Evolutionary conservation across 2,329 filamentous ascomycete species (phyloP).

Genomic region (Orbilia blumenaviensis): DNA sequence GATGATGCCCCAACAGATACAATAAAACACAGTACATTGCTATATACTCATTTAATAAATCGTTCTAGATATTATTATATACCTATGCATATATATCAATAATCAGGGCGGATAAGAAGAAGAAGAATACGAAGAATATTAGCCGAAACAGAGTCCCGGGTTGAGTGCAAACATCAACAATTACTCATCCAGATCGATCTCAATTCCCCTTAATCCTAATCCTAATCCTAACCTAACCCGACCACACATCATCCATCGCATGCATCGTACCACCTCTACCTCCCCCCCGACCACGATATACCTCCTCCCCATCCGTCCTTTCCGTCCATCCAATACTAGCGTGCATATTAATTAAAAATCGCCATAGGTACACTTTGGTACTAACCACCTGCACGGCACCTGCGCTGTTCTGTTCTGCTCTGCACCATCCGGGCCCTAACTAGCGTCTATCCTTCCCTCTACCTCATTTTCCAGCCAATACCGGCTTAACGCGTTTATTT

Average conservation of each 20-base stretch:
- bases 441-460: neutral
- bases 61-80: no score
- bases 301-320: neutral
- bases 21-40: no score
- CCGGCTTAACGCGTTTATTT: neutral
- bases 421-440: neutral
- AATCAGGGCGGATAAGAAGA: no score
- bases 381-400: neutral
- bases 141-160: neutral
- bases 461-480: neutral
- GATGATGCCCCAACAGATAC: no score
- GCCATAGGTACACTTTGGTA: no score
- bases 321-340: neutral
- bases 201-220: neutral
- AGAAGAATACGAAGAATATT: no score
- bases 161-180: neutral
- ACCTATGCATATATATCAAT: no score
- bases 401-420: neutral
- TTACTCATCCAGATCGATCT: no score
- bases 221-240: neutral
- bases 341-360: constrained; percentile 25
- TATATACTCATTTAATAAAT: no score
- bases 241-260: neutral
- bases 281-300: neutral
- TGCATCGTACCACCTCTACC: neutral